Percentiles rank a stretch among this genome's conserved stretches.
Evolutionary conservation across 1,284 basidiomycete genomes (phyloP).

Genomic region (Leccinum holopus): DNA sequence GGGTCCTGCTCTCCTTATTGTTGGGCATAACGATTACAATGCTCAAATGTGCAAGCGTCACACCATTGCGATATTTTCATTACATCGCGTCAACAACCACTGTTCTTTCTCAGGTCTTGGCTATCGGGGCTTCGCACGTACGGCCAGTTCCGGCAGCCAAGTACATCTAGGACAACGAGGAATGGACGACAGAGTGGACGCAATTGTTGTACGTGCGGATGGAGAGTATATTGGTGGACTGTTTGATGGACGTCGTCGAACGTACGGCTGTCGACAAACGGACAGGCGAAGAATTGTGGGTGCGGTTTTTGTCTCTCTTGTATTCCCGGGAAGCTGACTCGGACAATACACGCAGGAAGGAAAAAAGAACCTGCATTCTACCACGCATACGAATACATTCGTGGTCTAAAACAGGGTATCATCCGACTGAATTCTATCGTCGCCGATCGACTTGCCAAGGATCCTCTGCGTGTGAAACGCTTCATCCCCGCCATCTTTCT

Average conservation of each 20-base stretch:
- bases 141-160: constrained; percentile 63
- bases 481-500: constrained; percentile 93
- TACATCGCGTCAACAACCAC: constrained; percentile 28
- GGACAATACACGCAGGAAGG: constrained; percentile 46
- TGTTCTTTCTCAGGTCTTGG: constrained; percentile 59
- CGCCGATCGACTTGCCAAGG: constrained; percentile 75
- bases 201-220: constrained; percentile 75
- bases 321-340: constrained; percentile 2
- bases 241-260: constrained; percentile 78
- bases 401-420: constrained; percentile 91
- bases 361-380: constrained; percentile 93
- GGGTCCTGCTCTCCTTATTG: constrained; percentile 73
- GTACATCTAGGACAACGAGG: constrained; percentile 53
- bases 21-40: constrained; percentile 86
- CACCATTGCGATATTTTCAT: constrained; percentile 54
- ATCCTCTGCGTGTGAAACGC: constrained; percentile 66
- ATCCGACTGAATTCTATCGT: constrained; percentile 87
- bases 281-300: constrained; percentile 60
- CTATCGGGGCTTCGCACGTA: constrained; percentile 54
- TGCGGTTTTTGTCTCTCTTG: constrained; percentile 13
- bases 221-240: constrained; percentile 82
- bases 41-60: constrained; percentile 75
- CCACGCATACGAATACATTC: constrained; percentile 91
- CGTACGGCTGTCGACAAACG: constrained; percentile 56
- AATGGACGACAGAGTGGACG: constrained; percentile 82